These are phyloP conservation scores for Exophiala oligosperma DNA, from an alignment of 2,329 filamentous ascomycete genomes.

Conservation along the genomic window DNA sequence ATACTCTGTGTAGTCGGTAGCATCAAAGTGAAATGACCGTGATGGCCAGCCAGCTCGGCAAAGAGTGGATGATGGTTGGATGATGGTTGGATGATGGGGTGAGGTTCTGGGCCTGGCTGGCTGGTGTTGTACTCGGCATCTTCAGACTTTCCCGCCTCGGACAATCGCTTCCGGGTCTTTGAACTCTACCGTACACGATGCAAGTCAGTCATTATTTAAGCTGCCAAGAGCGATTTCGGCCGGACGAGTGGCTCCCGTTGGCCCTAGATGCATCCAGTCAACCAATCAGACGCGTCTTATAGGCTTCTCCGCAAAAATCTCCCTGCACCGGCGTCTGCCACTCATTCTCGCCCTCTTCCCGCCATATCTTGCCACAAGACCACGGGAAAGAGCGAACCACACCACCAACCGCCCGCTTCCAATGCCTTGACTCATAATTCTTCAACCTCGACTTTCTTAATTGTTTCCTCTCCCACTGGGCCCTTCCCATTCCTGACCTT, in stretches of 20 bases:
- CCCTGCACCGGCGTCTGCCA: neutral
- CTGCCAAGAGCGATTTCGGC: conserved; percentile 25
- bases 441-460: neutral
- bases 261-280: too few relatives aligned
- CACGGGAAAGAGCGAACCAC: neutral
- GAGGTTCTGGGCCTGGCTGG: neutral
- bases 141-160: too few relatives aligned
- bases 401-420: neutral
- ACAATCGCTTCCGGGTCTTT: too few relatives aligned
- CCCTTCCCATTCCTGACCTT: neutral
- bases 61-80: conserved; percentile 6
- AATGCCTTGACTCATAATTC: conserved; percentile 16
- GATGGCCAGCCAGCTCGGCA: neutral
- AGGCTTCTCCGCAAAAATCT: conserved; percentile 1
- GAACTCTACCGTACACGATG: too few relatives aligned
- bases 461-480: conserved; percentile 2
- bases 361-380: neutral
- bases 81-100: neutral
- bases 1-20: too few relatives aligned
- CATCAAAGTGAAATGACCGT: too few relatives aligned
- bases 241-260: neutral
- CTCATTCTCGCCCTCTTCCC: neutral
- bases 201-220: too few relatives aligned
- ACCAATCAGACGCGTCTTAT: neutral
- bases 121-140: too few relatives aligned